Evolutionary conservation across 306 rosid genomes (phyloP).

Genomic region (Castanea sativa): DNA sequence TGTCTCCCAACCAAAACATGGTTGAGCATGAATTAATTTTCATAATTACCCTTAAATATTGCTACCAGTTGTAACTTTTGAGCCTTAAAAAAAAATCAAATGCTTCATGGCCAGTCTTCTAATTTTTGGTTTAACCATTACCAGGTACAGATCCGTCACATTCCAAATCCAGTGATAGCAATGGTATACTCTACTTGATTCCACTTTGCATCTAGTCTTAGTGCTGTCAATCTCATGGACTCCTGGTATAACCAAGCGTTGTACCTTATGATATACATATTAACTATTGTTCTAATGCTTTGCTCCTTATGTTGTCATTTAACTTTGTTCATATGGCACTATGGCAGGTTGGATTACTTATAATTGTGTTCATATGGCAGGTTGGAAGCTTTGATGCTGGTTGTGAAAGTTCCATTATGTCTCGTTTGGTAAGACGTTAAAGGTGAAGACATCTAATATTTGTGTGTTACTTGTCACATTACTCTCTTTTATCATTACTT

Average conservation of each 20-base stretch:
- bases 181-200: constrained; percentile 47
- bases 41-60: neutral
- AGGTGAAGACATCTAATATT: neutral
- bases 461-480: neutral
- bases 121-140: neutral
- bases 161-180: constrained; percentile 92
- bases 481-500: neutral
- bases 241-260: neutral
- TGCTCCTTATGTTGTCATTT: neutral
- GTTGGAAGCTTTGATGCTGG: constrained; percentile 99
- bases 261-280: neutral
- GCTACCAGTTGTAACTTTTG: neutral
- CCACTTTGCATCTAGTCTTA: neutral
- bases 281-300: neutral
- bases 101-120: neutral
- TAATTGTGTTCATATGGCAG: constrained; percentile 33
- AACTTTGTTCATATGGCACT: no score
- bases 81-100: neutral
- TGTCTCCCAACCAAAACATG: neutral
- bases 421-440: constrained; percentile 64
- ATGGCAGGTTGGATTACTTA: neutral
- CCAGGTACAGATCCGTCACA: constrained; percentile 85
- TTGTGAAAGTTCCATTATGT: constrained; percentile 91
- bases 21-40: neutral
- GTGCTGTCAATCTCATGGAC: neutral